Conservation (phyloP, 768 basidiomycete species). For the Termitomyces sp. region DNA sequence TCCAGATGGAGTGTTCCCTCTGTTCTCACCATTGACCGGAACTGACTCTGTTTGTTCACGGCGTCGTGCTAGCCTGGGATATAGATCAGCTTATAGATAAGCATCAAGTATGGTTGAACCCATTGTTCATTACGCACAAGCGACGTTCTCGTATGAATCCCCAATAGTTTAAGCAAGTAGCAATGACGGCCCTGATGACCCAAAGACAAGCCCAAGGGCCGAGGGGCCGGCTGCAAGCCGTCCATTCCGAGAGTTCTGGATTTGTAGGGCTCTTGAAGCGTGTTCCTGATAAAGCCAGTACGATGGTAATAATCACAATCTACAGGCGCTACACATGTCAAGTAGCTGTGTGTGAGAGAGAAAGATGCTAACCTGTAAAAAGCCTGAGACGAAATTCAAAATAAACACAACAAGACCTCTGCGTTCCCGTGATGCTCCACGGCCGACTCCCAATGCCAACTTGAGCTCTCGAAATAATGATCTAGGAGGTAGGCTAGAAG, state of each 20-base stretch:
- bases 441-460: conserved; percentile 47
- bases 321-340: conserved; percentile 18
- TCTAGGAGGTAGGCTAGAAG: conserved; percentile 8
- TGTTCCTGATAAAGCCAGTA: conserved; percentile 43
- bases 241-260: conserved; percentile 44
- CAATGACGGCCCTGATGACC: conserved; percentile 47
- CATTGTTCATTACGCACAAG: conserved; percentile 15
- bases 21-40: background rate
- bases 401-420: conserved; percentile 49
- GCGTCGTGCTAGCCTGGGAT: conserved; percentile 9
- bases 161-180: conserved; percentile 49
- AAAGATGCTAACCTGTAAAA: conserved; percentile 33
- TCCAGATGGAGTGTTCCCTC: background rate
- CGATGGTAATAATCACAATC: conserved; percentile 44
- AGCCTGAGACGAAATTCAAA: conserved; percentile 43
- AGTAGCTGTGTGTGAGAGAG: background rate
- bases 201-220: conserved; percentile 66
- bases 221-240: conserved; percentile 57
- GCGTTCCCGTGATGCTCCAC: conserved; percentile 42
- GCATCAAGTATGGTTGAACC: background rate
- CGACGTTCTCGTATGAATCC: conserved; percentile 36
- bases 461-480: conserved; percentile 20
- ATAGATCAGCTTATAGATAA: background rate
- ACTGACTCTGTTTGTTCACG: conserved; percentile 1
- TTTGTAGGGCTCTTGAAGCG: conserved; percentile 39